phyloP scores from a whole-genome alignment of 192 early-diverging fungal species.

The Diversispora epigaea region DNA sequence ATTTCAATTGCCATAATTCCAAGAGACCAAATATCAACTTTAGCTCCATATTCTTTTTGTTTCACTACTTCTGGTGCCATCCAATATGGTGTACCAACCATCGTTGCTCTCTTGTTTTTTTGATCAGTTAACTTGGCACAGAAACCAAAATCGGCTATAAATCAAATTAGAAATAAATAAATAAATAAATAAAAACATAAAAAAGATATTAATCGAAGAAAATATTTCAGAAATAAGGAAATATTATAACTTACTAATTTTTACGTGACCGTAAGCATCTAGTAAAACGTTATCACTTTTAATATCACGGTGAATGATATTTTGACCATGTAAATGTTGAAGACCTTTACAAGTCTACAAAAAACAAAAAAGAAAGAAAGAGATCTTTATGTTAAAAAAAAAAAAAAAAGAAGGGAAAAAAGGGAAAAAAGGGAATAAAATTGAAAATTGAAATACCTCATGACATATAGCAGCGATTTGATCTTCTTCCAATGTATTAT shows the following conservation, averaged over 20 bases:
- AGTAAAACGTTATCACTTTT: slow-evolving; percentile 93
- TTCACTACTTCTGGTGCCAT: slow-evolving; percentile 98
- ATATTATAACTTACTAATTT: slow-evolving; percentile 73
- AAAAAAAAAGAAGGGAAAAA: background rate
- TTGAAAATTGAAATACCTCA: slow-evolving; percentile 59
- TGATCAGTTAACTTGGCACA: slow-evolving; percentile 86
- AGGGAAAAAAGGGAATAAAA: background rate
- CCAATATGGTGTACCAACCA: slow-evolving; percentile 95
- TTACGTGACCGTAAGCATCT: slow-evolving; percentile 78
- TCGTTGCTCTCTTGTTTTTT: slow-evolving; percentile 78
- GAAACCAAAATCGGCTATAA: slow-evolving; percentile 89
- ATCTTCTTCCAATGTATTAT: slow-evolving; percentile 86
- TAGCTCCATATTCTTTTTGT: slow-evolving; percentile 85
- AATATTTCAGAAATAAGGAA: background rate
- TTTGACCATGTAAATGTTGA: slow-evolving; percentile 70
- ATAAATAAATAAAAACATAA: background rate
- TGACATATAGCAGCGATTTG: slow-evolving; percentile 94
- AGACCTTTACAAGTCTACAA: slow-evolving; percentile 75
- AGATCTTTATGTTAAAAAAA: slow-evolving; percentile 1
- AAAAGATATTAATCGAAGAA: slow-evolving; percentile 49
- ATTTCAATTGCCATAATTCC: slow-evolving; percentile 95
- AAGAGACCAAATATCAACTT: slow-evolving; percentile 88
- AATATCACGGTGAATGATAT: slow-evolving; percentile 92
- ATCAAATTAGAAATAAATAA: background rate
- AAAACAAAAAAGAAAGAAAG: slow-evolving; percentile 9